Base-by-base conservation (phyloP, 345 rosid species). In the Dipteronia dyeriana region DNA sequence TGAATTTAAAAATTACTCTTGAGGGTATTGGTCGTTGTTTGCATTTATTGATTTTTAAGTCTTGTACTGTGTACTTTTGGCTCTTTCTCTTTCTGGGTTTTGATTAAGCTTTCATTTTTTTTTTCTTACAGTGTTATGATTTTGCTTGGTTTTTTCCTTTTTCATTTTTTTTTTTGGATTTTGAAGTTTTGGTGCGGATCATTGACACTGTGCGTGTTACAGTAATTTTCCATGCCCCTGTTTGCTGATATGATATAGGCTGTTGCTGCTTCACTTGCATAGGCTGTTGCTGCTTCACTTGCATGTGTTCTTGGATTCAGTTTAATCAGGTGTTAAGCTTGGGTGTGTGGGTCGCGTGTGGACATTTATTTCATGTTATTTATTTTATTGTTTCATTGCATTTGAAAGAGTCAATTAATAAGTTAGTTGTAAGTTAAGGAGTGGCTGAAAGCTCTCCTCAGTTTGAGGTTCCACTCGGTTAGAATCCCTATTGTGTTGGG, bases 41-140 rank as follows among this genome's bases (percentile, higher is more conserved):
- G 70, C 71, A 63, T 80, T 80, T 76, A 76, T 64, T 77, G 76
- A 10, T 45, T 1, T 45, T 45, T 9, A 45, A 74, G 38, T 66
- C 66, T 22, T 23, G 76, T 60, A 41, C 56, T 22, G n/a, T 41
- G 9, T 41, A 59, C 56, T 39, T 3, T 14, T 45, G 20, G 17
- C 2, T 25, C 25, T 62, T 62, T 2, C 19, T 29, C 10, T 3
- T 61, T 62, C 14, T 31, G 47, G 47, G 4, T 19, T 10, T 51
- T n/a, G n/a, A 38, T 20, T 71, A n/a, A 57, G n/a, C 65, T 56
- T 56, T 54, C 51, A 31, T 38, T n/a, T 45, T 2, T 20, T 72
- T 72, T 13, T 54, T 51, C 8, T 13, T 22, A 59, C 12, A n/a
- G 49, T 13, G 60, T 38, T 59, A 4, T 38, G 34, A 26, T 10